Base-by-base conservation (phyloP, 2,329 filamentous ascomycete species). In the Didymella exigua region DNA sequence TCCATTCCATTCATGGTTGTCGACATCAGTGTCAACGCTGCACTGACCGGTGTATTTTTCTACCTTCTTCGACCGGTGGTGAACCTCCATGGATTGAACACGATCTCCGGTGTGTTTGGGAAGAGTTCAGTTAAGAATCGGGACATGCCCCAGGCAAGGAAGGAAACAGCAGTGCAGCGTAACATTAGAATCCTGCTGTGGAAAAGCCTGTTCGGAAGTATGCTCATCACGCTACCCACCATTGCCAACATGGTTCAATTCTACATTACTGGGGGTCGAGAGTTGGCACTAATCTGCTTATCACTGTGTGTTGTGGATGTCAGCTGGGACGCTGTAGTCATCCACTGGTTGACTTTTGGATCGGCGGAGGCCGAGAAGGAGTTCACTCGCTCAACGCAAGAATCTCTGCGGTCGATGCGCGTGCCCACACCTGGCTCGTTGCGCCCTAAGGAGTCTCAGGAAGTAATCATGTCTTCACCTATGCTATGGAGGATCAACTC, bases 231-330 rank as follows among this genome's bases (percentile, higher is more conserved):
- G 38, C 26, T 72, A 3, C 70, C 72, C 13, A 75, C 73, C 5
- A 59, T 74, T 6, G 65, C 67, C 24, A 76, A 76, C 49, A 59
- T 76, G 21, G 60, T 58, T 0, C 51, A 75, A 13, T 62, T 76
- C 24, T 69, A 67, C 37, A 45, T 49, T 14, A 59, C 63, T 9
- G 38, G 59, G 2, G 71, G 70, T 2, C 59, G 60, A 7, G 72
- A 75, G 40, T 59, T 69, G 9, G 70, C 66, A 0, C 71, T 73
- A 67, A 45, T 76, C 2, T 76, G 74, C 45, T 69, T 73, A 29
- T 65, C 64, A 1, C 58, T 75, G 2, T 76, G 74, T 52, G 69
- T 68, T 1, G 36, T 71, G 24, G 74, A 76, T 54, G 66, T 73
- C 73, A 57, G 52, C 16, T 60, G 58, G 54, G 50, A 53, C 29